phyloP scores from a whole-genome alignment of 257 asterid species.

The Cynanchum wilfordii region DNA sequence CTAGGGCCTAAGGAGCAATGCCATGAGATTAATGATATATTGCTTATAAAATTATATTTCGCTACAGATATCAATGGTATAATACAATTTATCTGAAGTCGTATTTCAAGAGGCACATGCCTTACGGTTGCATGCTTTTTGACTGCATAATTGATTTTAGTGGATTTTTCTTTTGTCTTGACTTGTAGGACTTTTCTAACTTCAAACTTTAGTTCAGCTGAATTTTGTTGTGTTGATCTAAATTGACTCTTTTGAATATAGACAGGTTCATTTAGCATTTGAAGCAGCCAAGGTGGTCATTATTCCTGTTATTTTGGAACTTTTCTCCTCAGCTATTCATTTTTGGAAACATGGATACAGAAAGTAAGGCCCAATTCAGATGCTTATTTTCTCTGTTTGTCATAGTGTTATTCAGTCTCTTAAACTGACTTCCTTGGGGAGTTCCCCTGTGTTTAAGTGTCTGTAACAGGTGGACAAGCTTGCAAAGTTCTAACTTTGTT shows the following conservation, averaged over 20 bases:
- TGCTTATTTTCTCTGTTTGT: neutral
- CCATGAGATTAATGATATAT: conserved; percentile 33
- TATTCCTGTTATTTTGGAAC: neutral
- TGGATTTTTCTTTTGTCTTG: neutral
- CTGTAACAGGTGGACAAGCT: neutral
- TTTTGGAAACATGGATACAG: neutral
- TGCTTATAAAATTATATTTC: neutral
- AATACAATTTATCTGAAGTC: neutral
- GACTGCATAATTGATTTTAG: neutral
- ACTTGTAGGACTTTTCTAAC: neutral
- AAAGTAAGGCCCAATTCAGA: neutral
- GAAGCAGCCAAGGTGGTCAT: neutral
- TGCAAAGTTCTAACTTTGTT: neutral
- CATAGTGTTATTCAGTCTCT: neutral
- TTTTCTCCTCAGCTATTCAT: neutral
- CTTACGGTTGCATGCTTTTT: neutral
- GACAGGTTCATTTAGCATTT: neutral
- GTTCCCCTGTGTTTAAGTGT: neutral
- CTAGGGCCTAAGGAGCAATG: conserved; percentile 14
- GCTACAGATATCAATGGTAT: neutral
- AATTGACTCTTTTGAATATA: neutral
- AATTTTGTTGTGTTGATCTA: neutral
- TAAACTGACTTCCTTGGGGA: neutral
- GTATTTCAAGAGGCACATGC: neutral
- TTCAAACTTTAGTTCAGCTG: neutral